Evolutionary conservation across 768 basidiomycete genomes (phyloP).

Genomic region (Rhodotorula babjevae): DNA sequence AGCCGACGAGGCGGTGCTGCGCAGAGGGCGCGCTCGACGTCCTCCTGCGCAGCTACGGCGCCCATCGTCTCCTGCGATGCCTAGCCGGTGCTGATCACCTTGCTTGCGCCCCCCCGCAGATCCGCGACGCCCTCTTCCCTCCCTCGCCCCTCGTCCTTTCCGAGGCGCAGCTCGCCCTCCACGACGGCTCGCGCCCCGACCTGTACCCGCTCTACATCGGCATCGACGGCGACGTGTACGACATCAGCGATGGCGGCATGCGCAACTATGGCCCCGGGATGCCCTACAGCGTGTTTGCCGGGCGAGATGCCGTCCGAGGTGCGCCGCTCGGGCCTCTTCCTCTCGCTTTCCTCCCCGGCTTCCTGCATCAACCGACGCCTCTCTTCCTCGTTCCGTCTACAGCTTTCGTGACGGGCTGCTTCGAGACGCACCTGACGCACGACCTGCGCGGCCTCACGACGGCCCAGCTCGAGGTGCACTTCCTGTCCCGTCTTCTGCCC

Average conservation of each 20-base stretch:
- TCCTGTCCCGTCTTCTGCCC: too few species aligned
- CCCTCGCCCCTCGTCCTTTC: constrained; percentile 54
- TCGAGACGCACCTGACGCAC: constrained; percentile 81
- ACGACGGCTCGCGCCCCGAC: constrained; percentile 62
- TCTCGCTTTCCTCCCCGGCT: neutral
- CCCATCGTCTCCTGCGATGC: too few species aligned
- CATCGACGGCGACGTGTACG: constrained; percentile 88
- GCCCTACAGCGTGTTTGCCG: constrained; percentile 51
- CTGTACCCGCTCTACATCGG: constrained; percentile 73
- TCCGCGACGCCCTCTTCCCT: constrained; percentile 38
- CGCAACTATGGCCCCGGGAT: constrained; percentile 78
- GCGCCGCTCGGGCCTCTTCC: neutral
- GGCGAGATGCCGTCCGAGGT: constrained; percentile 53
- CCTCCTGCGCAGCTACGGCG: too few species aligned
- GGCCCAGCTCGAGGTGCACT: constrained; percentile 63
- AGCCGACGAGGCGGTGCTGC: neutral
- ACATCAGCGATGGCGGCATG: constrained; percentile 68
- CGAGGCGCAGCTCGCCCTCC: constrained; percentile 61
- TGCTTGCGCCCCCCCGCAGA: neutral
- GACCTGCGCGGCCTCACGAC: constrained; percentile 77
- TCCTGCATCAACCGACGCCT: constrained; percentile 41
- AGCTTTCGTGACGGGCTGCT: constrained; percentile 90
- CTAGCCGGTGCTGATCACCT: too few species aligned
- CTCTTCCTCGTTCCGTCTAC: constrained; percentile 48
- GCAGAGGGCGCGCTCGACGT: neutral